Base-by-base conservation (phyloP, 2,329 filamentous ascomycete species). In the Penicillium hesseltinei region DNA sequence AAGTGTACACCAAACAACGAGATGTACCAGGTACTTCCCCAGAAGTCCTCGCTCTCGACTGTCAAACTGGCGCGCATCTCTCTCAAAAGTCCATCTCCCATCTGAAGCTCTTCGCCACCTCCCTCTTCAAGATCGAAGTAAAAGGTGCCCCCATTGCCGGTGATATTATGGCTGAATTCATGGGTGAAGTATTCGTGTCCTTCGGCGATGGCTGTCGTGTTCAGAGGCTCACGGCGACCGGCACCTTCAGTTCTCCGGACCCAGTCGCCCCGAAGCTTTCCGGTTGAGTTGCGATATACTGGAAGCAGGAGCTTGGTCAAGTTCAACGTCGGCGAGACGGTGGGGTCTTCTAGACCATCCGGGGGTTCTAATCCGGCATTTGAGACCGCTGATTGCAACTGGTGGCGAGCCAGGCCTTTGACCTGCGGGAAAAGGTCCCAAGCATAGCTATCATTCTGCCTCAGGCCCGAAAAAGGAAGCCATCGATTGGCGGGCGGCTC, bases 1-100 rank as follows among this genome's bases (percentile, higher is more conserved):
- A 92, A 95, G 77, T 97, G 93, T 4, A 95, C 83, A 4, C 94
- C 94, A 73, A 91, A 88, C 49, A 96, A 77, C 51, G 84, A 82
- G 76, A 95, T 86, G 64, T 92, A 88, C 86, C 89, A 92, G 64
- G 85, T 89, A 69, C 88, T 88, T 5, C 89, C 88, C 59, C 84
- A 81, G 64, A 84, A 84, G 55, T 84, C 82, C 42, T 85, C 81
- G 66, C 94, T 91, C 65, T 91, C 87, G 39, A 97, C 79, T 7
- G 84, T 86, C 51, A 93, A 77, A 7, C 86, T 84, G 1, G 86
- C 90, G 55, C 83, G 84, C 53, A 93, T 84, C 67, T 89, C 85
- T 48, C 89, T 86, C 33, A 87, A 82, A 27, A 83, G 75, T n/a
- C 82, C 78, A 11, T 80, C 59, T 11, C 66, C 80, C n/a, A 78